Conservation (phyloP, 2,329 filamentous ascomycete genomes). For the Furcasterigmium sp. region DNA sequence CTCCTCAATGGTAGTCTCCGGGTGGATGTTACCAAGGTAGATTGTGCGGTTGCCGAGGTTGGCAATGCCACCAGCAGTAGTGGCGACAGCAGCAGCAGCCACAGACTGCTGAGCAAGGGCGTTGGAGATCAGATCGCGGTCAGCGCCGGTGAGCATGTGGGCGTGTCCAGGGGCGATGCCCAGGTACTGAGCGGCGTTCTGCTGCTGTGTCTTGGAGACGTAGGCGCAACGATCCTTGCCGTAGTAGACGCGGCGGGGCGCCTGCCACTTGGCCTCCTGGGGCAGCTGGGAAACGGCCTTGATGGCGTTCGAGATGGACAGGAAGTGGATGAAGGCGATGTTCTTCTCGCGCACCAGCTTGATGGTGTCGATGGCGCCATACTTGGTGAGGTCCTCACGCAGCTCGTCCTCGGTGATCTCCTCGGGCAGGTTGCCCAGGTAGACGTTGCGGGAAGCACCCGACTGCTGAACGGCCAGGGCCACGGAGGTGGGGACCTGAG, state of each 20-base stretch:
- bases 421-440: constrained; percentile 87
- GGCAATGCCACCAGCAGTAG: constrained; percentile 92
- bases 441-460: constrained; percentile 93
- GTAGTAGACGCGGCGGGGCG: constrained; percentile 93
- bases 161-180: constrained; percentile 96
- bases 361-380: constrained; percentile 92
- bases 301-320: constrained; percentile 96
- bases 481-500: constrained; percentile 94
- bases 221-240: constrained; percentile 98
- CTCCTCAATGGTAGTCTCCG: constrained; percentile 97
- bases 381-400: constrained; percentile 91
- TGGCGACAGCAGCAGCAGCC: constrained; percentile 91
- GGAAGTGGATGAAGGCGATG: constrained; percentile 95
- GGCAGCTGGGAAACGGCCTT: constrained; percentile 96
- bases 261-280: constrained; percentile 94
- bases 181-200: constrained; percentile 96
- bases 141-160: constrained; percentile 91
- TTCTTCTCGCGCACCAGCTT: constrained; percentile 98
- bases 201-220: constrained; percentile 98
- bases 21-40: constrained; percentile 97
- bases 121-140: constrained; percentile 94
- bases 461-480: constrained; percentile 97
- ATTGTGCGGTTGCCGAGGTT: constrained; percentile 97
- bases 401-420: constrained; percentile 88
- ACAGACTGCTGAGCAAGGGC: constrained; percentile 96